These are phyloP conservation scores for Hylodesmum podocarpum DNA, from an alignment of 306 rosid species.

Conservation along the genomic window DNA sequence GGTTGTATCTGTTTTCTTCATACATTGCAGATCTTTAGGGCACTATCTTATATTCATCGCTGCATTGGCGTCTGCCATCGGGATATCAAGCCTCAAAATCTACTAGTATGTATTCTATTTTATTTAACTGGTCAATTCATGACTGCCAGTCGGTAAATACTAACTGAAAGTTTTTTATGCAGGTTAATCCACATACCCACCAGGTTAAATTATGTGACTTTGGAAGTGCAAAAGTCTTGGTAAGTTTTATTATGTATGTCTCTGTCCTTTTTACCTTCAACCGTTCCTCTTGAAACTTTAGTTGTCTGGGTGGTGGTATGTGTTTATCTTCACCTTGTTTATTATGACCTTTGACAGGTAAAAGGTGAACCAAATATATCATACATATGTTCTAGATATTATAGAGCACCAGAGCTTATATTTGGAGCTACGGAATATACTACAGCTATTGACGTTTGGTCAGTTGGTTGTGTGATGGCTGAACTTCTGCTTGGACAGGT, in stretches of 20 bases:
- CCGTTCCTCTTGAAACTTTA: neutral
- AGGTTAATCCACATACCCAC: slow-evolving; percentile 94
- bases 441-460: slow-evolving; percentile 84
- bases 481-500: slow-evolving; percentile 94
- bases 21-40: slow-evolving; percentile 75
- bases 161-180: slow-evolving; percentile 18
- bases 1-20: slow-evolving; percentile 2
- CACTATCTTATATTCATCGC: slow-evolving; percentile 77
- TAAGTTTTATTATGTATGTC: slow-evolving; percentile 29
- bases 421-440: slow-evolving; percentile 95
- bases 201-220: slow-evolving; percentile 91
- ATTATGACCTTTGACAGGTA: slow-evolving; percentile 49
- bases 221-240: slow-evolving; percentile 96
- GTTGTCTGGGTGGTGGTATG: neutral
- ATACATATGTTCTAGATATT: slow-evolving; percentile 85
- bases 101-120: slow-evolving; percentile 51
- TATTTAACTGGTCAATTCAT: neutral
- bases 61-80: slow-evolving; percentile 92
- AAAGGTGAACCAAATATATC: slow-evolving; percentile 93
- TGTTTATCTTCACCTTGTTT: slow-evolving; percentile 10
- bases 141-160: neutral
- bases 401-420: slow-evolving; percentile 93
- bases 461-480: slow-evolving; percentile 90
- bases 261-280: neutral
- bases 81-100: slow-evolving; percentile 90